phyloP scores from a whole-genome alignment of 371 early-diverging fungal genomes.

The Cokeromyces recurvatus region DNA sequence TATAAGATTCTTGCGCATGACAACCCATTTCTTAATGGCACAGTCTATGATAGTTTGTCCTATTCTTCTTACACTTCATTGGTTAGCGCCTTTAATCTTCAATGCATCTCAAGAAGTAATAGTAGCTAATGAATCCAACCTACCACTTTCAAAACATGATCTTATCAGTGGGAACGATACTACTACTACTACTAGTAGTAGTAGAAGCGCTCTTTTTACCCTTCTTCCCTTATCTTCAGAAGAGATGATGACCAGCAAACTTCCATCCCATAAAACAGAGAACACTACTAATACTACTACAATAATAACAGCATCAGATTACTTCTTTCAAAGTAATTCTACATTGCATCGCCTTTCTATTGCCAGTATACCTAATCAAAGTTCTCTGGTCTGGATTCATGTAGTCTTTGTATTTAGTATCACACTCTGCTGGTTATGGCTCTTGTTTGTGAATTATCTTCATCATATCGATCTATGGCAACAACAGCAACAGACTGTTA shows the following conservation, averaged over 20 bases:
- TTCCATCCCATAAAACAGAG: no score
- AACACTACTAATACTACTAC: no score
- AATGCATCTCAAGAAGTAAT: no score
- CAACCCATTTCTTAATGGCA: conserved; percentile 50
- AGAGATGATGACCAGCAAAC: no score
- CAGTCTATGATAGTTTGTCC: conserved; percentile 42
- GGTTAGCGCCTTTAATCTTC: no score
- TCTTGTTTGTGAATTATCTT: conserved; percentile 44
- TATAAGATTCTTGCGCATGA: conserved; percentile 63
- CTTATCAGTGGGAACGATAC: no score
- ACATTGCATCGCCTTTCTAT: conserved; percentile 40
- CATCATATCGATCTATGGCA: conserved; percentile 39
- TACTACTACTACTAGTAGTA: no score
- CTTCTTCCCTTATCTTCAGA: no score
- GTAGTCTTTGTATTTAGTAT: conserved; percentile 30
- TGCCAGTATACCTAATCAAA: conserved; percentile 30
- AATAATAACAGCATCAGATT: no score
- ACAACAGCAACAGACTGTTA: conserved; percentile 1
- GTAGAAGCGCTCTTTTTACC: no score
- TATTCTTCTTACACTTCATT: conserved; percentile 52
- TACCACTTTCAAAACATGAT: no score
- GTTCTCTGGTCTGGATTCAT: conserved; percentile 42
- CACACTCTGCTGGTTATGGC: conserved; percentile 41
- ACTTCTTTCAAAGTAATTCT: conserved; percentile 34
- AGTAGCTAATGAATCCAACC: no score